phyloP scores from a whole-genome alignment of 2,329 filamentous ascomycete species.

The Aspergillus hortae region DNA sequence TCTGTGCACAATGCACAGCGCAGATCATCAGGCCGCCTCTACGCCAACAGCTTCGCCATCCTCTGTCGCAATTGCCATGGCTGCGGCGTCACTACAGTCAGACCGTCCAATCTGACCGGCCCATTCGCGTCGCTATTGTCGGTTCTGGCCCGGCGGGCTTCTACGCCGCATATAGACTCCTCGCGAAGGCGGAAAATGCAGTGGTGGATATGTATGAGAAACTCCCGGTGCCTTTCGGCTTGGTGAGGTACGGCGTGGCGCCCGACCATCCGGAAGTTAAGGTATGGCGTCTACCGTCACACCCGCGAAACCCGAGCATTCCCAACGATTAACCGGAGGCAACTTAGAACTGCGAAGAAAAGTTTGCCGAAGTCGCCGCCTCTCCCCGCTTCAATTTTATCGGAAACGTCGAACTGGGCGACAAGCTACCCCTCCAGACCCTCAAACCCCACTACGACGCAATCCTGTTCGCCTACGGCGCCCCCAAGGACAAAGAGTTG shows the following conservation, averaged over 20 bases:
- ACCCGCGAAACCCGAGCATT: not conserved
- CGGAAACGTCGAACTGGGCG: conserved; percentile 80
- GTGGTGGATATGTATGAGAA: conserved; percentile 95
- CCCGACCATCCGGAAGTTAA: conserved; percentile 98
- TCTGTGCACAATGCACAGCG: conserved; percentile 29
- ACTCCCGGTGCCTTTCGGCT: conserved; percentile 84
- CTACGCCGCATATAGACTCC: conserved; percentile 83
- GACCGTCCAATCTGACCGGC: conserved; percentile 38
- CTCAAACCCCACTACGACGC: conserved; percentile 85
- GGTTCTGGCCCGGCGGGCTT: conserved; percentile 95
- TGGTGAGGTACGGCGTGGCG: conserved; percentile 93
- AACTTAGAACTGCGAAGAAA: conserved; percentile 83
- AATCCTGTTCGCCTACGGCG: conserved; percentile 88
- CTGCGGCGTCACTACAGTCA: conserved; percentile 30
- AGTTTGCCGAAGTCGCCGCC: conserved; percentile 81
- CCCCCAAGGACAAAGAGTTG: conserved; percentile 75
- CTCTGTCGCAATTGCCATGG: conserved; percentile 5
- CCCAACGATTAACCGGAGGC: not conserved
- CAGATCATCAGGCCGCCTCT: conserved; percentile 11
- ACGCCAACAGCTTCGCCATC: conserved; percentile 1
- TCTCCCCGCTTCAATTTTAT: conserved; percentile 84
- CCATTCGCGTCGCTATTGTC: conserved; percentile 78
- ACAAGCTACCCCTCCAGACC: conserved; percentile 61
- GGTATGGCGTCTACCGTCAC: conserved; percentile 47
- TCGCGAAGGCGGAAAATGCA: conserved; percentile 68